Evolutionary conservation across 108 stramenopile genomes (phyloP), one percentile per base, ranked within the genome.

Genomic region (Nannochloropsis salina): DNA sequence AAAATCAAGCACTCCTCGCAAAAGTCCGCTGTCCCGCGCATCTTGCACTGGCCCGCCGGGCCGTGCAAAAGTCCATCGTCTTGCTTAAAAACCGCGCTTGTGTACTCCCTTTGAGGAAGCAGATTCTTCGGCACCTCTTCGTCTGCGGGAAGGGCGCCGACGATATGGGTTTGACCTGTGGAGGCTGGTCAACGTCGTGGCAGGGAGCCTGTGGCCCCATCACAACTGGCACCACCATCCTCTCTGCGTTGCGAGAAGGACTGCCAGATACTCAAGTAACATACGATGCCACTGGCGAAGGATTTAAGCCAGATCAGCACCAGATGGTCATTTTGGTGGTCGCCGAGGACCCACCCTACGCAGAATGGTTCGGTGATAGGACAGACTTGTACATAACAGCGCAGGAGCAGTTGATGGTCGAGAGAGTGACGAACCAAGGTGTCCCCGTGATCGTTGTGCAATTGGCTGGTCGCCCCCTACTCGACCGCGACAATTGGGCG

Each of bases 161-260:
- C 6, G 61, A 74, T 74, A 1, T 74, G 61, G 61, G 61, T 74
- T 74, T 74, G 61, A 6, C 61, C 20, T 74, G 61, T n/a, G 61
- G 61, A n/a, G 61, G 61, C 61, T 74, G 61, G 61, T 74, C 61
- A 4, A 74, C 61, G n/a, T 74, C 61, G 20, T 74, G 61, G 61
- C 61, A 74, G 6, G 61, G 61, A 15, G 61, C 61, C 3, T n/a
- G 61, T 74, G 61, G 61, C 15, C 20, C 61, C 61, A 74, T 8
- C 61, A 74, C 61, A n/a, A n/a, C 15, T 15, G 61, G 61, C 3
- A 74, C 61, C n/a, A 4, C 61, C 61, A 74, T 74, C 61, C 15
- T 74, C 20, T 4, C 15, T 15, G 61, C 61, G 15, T 8, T 74
- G n/a, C 15, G 20, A n/a, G n/a, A 74, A n/a, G 61, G 20, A 74